These are phyloP conservation scores for Ploettnerulaceae sp. DNA, from an alignment of 2,329 filamentous ascomycete species.

Conservation along the genomic window DNA sequence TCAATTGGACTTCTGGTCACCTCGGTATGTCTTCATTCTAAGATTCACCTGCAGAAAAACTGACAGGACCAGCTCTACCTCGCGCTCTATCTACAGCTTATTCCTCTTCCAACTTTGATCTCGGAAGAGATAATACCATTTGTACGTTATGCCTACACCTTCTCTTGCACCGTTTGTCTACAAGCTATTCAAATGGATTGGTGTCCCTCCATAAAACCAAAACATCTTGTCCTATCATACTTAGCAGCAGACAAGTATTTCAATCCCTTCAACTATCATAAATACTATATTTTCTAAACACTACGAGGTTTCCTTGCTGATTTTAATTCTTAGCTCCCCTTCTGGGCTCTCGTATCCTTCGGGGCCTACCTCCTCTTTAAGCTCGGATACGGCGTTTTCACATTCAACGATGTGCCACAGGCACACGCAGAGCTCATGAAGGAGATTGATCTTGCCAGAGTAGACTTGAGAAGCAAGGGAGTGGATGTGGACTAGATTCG, in stretches of 20 bases:
- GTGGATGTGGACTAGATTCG: conserved; percentile 49
- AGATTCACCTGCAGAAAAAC: conserved; percentile 9
- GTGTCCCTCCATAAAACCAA: background rate
- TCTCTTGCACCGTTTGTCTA: background rate
- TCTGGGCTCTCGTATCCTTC: conserved; percentile 88
- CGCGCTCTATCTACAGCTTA: conserved; percentile 74
- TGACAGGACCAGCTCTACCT: conserved; percentile 68
- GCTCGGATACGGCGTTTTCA: conserved; percentile 87
- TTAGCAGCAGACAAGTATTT: background rate
- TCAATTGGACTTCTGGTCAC: conserved; percentile 82
- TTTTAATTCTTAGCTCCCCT: conserved; percentile 62
- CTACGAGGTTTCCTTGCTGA: conserved; percentile 4
- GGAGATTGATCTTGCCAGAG: conserved; percentile 74
- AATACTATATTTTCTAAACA: background rate
- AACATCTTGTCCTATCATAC: background rate
- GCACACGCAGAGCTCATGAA: conserved; percentile 84
- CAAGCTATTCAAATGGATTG: background rate
- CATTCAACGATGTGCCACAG: conserved; percentile 92
- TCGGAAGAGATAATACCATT: conserved; percentile 85
- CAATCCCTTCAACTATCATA: background rate
- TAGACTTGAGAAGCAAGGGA: conserved; percentile 66
- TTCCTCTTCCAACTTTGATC: conserved; percentile 72
- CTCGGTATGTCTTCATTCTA: conserved; percentile 55
- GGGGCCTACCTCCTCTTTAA: conserved; percentile 89
- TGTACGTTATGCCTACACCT: conserved; percentile 50